Base-by-base conservation (phyloP, 1,284 basidiomycete species). In the Apiotrichum brassicae region DNA sequence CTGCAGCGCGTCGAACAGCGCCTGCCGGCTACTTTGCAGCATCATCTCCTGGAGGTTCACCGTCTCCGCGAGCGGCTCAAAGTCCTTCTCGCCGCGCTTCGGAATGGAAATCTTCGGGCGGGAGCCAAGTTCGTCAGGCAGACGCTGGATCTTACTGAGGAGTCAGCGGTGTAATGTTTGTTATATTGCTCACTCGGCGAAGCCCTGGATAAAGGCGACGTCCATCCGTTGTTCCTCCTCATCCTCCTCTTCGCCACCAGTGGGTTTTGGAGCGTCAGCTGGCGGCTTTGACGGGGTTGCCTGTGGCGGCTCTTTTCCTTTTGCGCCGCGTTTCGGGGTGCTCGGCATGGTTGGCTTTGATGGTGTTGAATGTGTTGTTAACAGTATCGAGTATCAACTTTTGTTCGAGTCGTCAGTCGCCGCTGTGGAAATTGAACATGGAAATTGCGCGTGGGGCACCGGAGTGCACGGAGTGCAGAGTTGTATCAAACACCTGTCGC, bases 11-110 rank as follows among this genome's bases (percentile, higher is more conserved):
- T 84, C 82, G 53, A 92, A 84, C 83, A 95, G 89, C 9, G 92
- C 90, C 49, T 79, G 76, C 44, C 92, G 77, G 69, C 87, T 84
- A 22, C 81, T 74, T 58, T 93, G 87, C n/a, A 94, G 76, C 48
- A 84, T 83, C 41, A 89, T 87, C 18, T 72, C 73, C 47, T 75
- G 73, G 34, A 75, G 82, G 81, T 49, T 87, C 81, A 37, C 82
- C 78, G 46, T 79, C 59, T 66, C 74, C 56, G 51, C 64, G 73
- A 59, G 79, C 72, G 94, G 94, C 70, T 97, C 93, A 61, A 93
- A 97, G 61, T 95, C 91, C 68, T 97, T 95, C 70, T 95, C 92
- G 4, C 92, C 92, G 24, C 92, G 81, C 70, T 88, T 92, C 11
- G 92, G 92, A 47, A 95, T 93, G 7, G 79, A 51, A 28, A 75